Evolutionary conservation across 768 basidiomycete genomes (phyloP), one percentile per base, ranked within the genome.

Genomic region (Clitopilus passeckerianus): DNA sequence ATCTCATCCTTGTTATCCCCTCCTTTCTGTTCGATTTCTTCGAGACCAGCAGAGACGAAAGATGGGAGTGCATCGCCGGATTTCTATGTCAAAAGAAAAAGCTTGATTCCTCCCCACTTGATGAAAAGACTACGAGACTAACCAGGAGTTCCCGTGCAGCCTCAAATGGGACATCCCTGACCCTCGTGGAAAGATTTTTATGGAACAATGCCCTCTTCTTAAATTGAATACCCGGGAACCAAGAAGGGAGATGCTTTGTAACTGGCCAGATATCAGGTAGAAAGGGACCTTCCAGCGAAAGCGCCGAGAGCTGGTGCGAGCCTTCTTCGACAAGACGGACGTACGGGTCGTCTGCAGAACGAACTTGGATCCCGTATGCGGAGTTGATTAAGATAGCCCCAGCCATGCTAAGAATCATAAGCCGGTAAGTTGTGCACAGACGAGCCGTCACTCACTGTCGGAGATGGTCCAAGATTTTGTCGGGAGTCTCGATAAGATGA

Each of bases 171-270:
- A 57, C 27, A 1, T 70, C 58, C 6, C 67, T 35, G 66, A 74
- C 65, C 6, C 58, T 56, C 6, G 27, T 15, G 1, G 64, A 65
- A 4, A 59, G 35, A 6, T 64, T 56, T 18, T 56, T 58, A 70
- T 72, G 72, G 10, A 66, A 60, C 14, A 58, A 64, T 5, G 77
- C 77, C 46, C 67, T 65, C 0, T 60, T 64, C 59, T 61, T 30
- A 37, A 66, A 66, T 10, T 54, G 54, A 18, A 60, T 64, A 53
- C 64, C 60, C 12, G 63, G 66, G 41, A 66, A 54, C 61, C 62
- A 68, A 2, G n/a, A 34, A n/a, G 62, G 67, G 1, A 63, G 59
- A 46, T 59, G 59, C 53, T 62, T 62, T 6, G 61, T 24, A n/a
- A 27, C 20, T 2, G 64, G 64, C 20, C 63, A 34, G 1, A 41